Evolutionary conservation across 2,329 filamentous ascomycete genomes (phyloP), one percentile per base, ranked within the genome.

Genomic region (Neophaeococcomyces aloes): DNA sequence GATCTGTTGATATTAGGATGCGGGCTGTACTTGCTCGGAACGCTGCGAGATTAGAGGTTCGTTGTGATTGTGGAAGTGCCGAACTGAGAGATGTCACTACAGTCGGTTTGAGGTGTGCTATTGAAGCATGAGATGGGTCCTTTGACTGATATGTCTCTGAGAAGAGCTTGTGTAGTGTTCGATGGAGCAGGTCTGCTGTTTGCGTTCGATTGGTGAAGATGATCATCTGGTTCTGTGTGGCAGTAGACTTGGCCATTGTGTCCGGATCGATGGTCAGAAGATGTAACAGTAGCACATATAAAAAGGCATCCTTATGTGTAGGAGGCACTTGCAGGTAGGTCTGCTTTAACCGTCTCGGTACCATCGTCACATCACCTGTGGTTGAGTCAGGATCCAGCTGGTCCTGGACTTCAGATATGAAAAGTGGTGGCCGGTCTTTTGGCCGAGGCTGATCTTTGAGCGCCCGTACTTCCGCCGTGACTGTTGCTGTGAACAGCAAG

Each of bases 161-260:
- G n/a, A 42, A 17, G 13, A 98, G 79, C 6, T 88, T 72, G 25
- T 87, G 82, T 10, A 98, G 75, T 44, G 93, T 75, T 59, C 94
- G 86, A 58, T 95, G 87, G 3, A 98, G 74, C 47, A 91, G 79
- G 53, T 89, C 85, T 7, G 91, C 89, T 0, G 89, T 95, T 42
- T 79, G 74, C 1, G 87, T 94, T 38, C 86, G 79, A 66, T 98
- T 98, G 71, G 83, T 88, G 69, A 98, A 98, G 49, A 98, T 80
- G 57, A 98, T 95, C 57, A 81, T 74, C 1, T 83, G 82, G 65
- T 85, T 89, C 31, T 76, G 69, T 29, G 75, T 61, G 62, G 95
- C 95, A 50, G 64, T 70, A 23, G 83, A 78, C 0, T 89, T 96
- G 17, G 79, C 75, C n/a, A 15, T 8, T 13, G 46, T 36, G 2